phyloP scores from a whole-genome alignment of 345 rosid genomes.

The Syzygium oleosum region DNA sequence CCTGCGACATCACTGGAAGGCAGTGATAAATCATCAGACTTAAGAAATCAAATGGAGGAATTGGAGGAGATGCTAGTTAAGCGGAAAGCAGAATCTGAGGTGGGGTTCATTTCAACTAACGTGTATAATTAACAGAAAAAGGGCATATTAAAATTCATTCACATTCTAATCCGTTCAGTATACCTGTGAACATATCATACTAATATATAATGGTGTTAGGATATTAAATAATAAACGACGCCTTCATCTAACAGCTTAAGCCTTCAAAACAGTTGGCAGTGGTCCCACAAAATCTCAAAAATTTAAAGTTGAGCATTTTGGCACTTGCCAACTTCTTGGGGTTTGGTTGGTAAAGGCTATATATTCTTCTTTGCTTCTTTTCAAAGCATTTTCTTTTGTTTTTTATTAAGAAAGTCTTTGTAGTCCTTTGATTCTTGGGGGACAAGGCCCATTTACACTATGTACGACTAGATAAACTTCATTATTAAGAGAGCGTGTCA shows the following conservation, averaged over 20 bases:
- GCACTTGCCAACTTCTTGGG: neutral
- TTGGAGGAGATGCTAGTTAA: constrained; percentile 54
- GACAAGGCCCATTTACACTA: neutral
- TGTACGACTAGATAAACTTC: neutral
- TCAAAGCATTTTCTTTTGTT: neutral
- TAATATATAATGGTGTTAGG: neutral
- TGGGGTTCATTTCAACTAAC: constrained; percentile 6
- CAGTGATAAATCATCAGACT: constrained; percentile 18
- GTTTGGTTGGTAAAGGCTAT: neutral
- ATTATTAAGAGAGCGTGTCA: neutral
- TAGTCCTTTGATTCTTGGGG: neutral
- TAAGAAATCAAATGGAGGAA: constrained; percentile 34
- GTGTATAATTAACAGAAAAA: neutral
- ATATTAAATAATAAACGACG: neutral
- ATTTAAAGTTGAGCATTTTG: neutral
- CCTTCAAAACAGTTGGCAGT: too few relatives aligned
- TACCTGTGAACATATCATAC: neutral
- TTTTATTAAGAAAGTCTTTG: neutral
- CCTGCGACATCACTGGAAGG: constrained; percentile 24
- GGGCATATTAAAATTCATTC: neutral
- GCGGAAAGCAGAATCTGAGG: constrained; percentile 79
- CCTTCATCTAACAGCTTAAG: too few relatives aligned
- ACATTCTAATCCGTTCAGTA: neutral
- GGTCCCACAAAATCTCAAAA: too few relatives aligned
- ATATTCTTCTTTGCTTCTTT: neutral